These are phyloP conservation scores for Melanomma pulvis-pyrius DNA, from an alignment of 495 filamentous ascomycete genomes.

Conservation along the genomic window DNA sequence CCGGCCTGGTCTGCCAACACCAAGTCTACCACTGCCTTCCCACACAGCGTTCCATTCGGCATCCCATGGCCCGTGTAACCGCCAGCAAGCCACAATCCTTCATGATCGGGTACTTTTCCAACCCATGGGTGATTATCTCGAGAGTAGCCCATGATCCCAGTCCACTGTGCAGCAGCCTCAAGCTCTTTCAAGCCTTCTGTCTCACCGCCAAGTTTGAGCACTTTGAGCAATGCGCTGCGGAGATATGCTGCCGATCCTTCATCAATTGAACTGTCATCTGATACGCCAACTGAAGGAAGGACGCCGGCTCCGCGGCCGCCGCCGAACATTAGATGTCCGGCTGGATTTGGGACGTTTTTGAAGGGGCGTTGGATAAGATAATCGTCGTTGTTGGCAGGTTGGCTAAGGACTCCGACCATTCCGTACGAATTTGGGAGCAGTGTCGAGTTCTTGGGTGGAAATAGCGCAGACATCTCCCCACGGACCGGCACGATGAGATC, in stretches of 20 bases:
- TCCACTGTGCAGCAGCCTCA: constrained; percentile 68
- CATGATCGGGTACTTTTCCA: constrained; percentile 53
- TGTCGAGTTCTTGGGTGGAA: constrained; percentile 55
- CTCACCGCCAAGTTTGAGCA: constrained; percentile 48
- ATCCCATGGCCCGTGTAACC: constrained; percentile 72
- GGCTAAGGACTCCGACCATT: constrained; percentile 54
- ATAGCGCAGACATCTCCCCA: constrained; percentile 71
- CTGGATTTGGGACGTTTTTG: constrained; percentile 32
- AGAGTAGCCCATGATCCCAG: constrained; percentile 80
- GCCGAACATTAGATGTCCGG: constrained; percentile 67
- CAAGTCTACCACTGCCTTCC: constrained; percentile 67
- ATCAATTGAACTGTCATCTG: constrained; percentile 61
- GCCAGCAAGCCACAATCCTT: constrained; percentile 42
- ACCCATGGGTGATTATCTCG: constrained; percentile 72
- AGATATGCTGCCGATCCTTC: constrained; percentile 54
- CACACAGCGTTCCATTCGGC: constrained; percentile 73
- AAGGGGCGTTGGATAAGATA: constrained; percentile 71
- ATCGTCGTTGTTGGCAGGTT: constrained; percentile 59
- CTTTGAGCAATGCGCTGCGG: constrained; percentile 48
- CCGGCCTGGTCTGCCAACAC: constrained; percentile 50
- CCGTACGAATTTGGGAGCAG: constrained; percentile 58
- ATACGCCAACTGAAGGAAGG: constrained; percentile 56
- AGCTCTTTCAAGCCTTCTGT: constrained; percentile 52
- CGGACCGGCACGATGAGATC: constrained; percentile 77
- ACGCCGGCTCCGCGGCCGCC: constrained; percentile 57